Conservation (phyloP, 2,329 filamentous ascomycete genomes). For the Chaetomium sp. region DNA sequence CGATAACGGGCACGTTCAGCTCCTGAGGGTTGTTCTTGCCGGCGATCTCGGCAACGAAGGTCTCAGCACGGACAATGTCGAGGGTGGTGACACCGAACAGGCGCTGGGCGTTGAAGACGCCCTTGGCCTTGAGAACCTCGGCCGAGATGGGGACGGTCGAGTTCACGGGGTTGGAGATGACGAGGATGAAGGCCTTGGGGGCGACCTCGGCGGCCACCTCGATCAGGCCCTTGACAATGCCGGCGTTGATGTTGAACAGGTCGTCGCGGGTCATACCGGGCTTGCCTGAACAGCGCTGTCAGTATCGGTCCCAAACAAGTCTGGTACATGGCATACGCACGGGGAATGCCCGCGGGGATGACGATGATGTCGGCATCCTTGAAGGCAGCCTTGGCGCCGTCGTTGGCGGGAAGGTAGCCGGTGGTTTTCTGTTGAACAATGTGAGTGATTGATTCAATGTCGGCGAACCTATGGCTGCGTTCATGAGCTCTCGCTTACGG, state of each 20-base stretch:
- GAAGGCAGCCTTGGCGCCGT: conserved; percentile 83
- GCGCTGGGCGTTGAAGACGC: conserved; percentile 91
- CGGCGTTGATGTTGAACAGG: conserved; percentile 99
- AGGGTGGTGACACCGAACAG: conserved; percentile 98
- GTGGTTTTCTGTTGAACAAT: conserved; percentile 67
- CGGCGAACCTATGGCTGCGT: not conserved
- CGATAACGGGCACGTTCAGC: conserved; percentile 86
- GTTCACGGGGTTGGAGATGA: conserved; percentile 99
- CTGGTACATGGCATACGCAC: conserved; percentile 56
- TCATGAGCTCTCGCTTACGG: conserved; percentile 53
- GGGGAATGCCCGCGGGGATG: conserved; percentile 96
- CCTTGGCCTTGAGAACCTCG: conserved; percentile 91
- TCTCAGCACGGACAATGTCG: conserved; percentile 97
- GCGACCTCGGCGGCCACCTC: conserved; percentile 83
- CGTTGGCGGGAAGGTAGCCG: conserved; percentile 83
- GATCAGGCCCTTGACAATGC: conserved; percentile 92
- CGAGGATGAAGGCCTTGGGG: conserved; percentile 90
- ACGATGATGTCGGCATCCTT: conserved; percentile 94
- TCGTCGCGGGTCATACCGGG: conserved; percentile 99
- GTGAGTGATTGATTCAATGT: conserved; percentile 11
- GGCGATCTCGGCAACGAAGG: conserved; percentile 84
- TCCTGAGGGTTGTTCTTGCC: conserved; percentile 82
- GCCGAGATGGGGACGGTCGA: conserved; percentile 97
- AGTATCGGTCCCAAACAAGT: not conserved
- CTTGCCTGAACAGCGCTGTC: conserved; percentile 67